Conservation (phyloP, 1,284 basidiomycete genomes). For the Ganoderma meredithae region DNA sequence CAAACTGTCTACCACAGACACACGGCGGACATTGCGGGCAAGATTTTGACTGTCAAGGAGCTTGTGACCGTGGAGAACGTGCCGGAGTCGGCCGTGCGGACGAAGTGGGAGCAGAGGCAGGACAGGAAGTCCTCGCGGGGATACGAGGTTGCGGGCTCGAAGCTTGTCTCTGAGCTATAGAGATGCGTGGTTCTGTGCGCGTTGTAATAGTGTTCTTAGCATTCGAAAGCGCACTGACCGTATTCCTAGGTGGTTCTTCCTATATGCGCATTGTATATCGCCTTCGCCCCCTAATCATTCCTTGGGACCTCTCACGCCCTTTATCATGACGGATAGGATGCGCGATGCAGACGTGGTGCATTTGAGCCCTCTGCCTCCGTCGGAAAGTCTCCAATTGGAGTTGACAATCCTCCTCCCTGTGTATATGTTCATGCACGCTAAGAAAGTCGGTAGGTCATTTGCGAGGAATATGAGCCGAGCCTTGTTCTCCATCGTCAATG, state of each 20-base stretch:
- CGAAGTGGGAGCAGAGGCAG: constrained; percentile 67
- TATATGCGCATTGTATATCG: constrained; percentile 12
- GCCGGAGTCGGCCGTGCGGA: constrained; percentile 64
- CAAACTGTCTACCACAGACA: constrained; percentile 85
- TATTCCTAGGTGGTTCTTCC: constrained; percentile 8
- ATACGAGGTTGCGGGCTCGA: constrained; percentile 59
- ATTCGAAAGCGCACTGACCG: not conserved
- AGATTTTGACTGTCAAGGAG: constrained; percentile 86
- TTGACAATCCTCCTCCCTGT: no score
- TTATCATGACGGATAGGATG: not conserved
- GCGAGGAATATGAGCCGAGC: no score
- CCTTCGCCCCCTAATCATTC: constrained; percentile 12
- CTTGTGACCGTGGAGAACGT: constrained; percentile 89
- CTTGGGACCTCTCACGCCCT: not conserved
- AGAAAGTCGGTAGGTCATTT: no score
- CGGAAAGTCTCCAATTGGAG: not conserved
- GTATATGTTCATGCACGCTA: no score
- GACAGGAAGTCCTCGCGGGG: constrained; percentile 72
- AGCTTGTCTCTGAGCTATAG: constrained; percentile 29
- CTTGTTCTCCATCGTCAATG: not conserved
- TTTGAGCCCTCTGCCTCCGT: not conserved
- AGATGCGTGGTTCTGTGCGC: constrained; percentile 12
- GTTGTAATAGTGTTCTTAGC: no score
- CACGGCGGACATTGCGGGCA: constrained; percentile 78
- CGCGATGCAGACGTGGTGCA: not conserved